phyloP scores from a whole-genome alignment of 371 early-diverging fungal genomes.

The Syncephalis fuscata region DNA sequence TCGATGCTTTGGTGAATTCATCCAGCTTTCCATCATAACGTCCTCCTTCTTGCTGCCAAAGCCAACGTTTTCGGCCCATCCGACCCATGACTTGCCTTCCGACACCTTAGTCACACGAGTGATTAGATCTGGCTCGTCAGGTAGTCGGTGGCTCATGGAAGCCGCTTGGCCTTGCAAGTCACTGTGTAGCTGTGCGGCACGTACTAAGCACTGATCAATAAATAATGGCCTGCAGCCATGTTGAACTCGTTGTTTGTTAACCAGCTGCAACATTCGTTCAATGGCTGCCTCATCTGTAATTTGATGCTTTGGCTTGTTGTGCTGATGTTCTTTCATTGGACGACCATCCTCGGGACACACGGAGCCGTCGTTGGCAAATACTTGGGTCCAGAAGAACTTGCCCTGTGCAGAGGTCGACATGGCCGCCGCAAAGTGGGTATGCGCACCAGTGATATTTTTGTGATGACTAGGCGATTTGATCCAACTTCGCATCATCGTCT shows the following conservation, averaged over 20 bases:
- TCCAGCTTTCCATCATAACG: slow-evolving; percentile 19
- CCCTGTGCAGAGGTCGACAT: too few species aligned
- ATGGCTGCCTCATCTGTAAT: not conserved
- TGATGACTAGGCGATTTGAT: too few species aligned
- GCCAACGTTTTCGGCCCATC: slow-evolving; percentile 23
- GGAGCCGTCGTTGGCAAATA: too few species aligned
- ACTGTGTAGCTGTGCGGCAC: slow-evolving; percentile 15
- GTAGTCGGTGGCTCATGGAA: slow-evolving; percentile 16
- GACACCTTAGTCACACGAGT: slow-evolving; percentile 1
- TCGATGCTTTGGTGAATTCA: slow-evolving; percentile 21
- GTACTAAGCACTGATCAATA: not conserved
- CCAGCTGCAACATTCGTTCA: slow-evolving; percentile 2
- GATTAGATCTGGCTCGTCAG: slow-evolving; percentile 5
- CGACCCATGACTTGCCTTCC: slow-evolving; percentile 8
- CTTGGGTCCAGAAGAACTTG: too few species aligned
- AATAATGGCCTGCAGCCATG: not conserved
- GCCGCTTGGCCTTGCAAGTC: slow-evolving; percentile 9
- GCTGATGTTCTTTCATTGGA: too few species aligned
- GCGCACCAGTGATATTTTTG: too few species aligned
- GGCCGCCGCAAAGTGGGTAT: too few species aligned
- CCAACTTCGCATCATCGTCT: too few species aligned
- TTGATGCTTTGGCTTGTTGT: too few species aligned
- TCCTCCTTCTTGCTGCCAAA: slow-evolving; percentile 9
- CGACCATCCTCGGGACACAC: too few species aligned
- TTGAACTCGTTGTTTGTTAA: slow-evolving; percentile 2